phyloP scores from a whole-genome alignment of 257 asterid species.

The Nemophila menziesii region DNA sequence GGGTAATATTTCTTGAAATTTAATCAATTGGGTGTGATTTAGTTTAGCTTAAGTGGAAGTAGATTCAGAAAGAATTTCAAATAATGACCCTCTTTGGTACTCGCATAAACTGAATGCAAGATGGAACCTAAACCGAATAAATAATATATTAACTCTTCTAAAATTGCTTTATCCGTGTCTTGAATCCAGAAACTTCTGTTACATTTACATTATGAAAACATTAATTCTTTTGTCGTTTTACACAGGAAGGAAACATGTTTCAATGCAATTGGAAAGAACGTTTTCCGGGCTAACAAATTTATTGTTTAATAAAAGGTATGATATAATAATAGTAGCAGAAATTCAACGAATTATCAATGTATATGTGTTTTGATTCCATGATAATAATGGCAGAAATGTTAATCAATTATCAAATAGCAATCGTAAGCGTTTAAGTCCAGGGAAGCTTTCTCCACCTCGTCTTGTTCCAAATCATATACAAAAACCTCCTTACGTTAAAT shows the following conservation, averaged over 20 bases:
- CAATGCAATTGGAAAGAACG: conserved; percentile 53
- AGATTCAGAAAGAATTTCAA: not conserved
- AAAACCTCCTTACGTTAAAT: conserved; percentile 73
- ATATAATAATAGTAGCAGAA: not conserved
- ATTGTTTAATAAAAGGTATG: conserved; percentile 59
- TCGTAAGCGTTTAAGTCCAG: conserved; percentile 58
- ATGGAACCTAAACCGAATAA: not conserved
- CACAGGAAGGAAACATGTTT: conserved; percentile 47
- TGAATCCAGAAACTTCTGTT: too few relatives aligned
- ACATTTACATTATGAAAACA: not conserved
- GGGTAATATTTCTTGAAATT: too few relatives aligned
- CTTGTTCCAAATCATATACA: conserved; percentile 71
- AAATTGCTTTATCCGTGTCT: too few relatives aligned
- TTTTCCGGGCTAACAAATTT: conserved; percentile 57
- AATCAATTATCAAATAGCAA: conserved; percentile 40
- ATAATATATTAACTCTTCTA: not conserved
- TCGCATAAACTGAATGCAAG: not conserved
- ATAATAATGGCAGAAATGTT: conserved; percentile 26
- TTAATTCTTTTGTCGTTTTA: not conserved
- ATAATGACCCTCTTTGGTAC: too few relatives aligned
- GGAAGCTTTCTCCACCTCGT: conserved; percentile 67
- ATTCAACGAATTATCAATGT: not conserved
- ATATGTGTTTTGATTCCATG: not conserved
- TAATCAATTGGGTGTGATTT: not conserved
- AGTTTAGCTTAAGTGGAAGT: not conserved